Conservation (phyloP, 768 basidiomycete genomes). For the Artomyces pyxidatus region DNA sequence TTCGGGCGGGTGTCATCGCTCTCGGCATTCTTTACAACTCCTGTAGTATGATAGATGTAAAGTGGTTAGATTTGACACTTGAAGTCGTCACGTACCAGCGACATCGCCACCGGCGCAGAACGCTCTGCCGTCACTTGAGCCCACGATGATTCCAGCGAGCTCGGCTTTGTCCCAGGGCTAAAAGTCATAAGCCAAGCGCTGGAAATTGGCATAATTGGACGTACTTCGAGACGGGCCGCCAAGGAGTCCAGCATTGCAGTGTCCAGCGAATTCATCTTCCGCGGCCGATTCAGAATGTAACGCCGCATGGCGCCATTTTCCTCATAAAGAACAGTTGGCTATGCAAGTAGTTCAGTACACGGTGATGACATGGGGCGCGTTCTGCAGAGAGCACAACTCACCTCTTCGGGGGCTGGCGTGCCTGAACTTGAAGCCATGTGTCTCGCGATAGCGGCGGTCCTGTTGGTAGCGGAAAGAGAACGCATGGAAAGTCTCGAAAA, state of each 20-base stretch:
- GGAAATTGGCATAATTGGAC: constrained; percentile 17
- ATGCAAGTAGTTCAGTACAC: no score
- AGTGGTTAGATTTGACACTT: not conserved
- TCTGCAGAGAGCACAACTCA: no score
- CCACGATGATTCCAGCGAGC: constrained; percentile 65
- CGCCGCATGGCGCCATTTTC: constrained; percentile 54
- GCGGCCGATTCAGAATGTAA: constrained; percentile 73
- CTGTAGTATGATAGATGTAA: constrained; percentile 27
- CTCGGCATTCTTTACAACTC: constrained; percentile 45
- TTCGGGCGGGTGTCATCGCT: constrained; percentile 42
- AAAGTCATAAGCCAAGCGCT: no score
- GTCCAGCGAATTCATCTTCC: constrained; percentile 78
- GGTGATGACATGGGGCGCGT: no score
- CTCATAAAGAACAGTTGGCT: constrained; percentile 56
- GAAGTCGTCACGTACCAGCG: constrained; percentile 46
- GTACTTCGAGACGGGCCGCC: constrained; percentile 68
- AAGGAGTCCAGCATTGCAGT: constrained; percentile 68
- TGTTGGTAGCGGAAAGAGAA: constrained; percentile 20
- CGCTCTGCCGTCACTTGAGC: constrained; percentile 60
- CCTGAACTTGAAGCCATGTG: constrained; percentile 26
- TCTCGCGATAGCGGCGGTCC: constrained; percentile 25
- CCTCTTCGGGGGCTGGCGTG: constrained; percentile 7
- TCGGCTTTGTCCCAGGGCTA: constrained; percentile 73
- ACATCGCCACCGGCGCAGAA: constrained; percentile 98
- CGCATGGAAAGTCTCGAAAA: constrained; percentile 7